phyloP scores from a whole-genome alignment of 768 basidiomycete genomes.

The Phlebiopsis flavidoalba region DNA sequence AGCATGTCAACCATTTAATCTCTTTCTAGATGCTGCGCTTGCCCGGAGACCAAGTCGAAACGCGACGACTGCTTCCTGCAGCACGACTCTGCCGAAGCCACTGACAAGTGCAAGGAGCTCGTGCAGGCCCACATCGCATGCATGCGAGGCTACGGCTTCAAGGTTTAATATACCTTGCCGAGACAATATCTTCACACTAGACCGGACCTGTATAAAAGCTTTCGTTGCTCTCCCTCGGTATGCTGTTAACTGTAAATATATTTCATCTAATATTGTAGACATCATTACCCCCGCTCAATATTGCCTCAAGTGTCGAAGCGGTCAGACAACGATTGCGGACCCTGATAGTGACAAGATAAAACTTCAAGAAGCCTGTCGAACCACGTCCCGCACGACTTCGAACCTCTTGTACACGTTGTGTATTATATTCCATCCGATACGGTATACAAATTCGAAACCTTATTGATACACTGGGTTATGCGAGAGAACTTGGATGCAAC shows the following conservation, averaged over 20 bases:
- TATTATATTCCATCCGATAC: too few species aligned
- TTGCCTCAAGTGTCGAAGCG: neutral
- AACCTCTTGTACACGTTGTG: too few species aligned
- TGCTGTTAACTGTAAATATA: conserved; percentile 2
- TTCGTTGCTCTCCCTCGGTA: neutral
- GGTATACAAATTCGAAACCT: neutral
- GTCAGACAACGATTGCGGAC: conserved; percentile 32
- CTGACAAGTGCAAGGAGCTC: conserved; percentile 76
- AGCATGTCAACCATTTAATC: neutral
- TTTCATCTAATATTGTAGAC: conserved; percentile 3
- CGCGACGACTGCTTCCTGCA: conserved; percentile 93
- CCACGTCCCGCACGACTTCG: too few species aligned
- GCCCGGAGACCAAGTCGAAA: conserved; percentile 87
- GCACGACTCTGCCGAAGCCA: conserved; percentile 56
- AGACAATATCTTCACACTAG: neutral
- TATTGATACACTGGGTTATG: neutral
- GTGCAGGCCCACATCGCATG: conserved; percentile 81
- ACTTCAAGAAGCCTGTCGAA: too few species aligned
- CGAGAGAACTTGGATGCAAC: neutral
- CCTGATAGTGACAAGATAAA: too few species aligned
- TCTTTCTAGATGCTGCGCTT: conserved; percentile 84
- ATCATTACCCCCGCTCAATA: neutral
- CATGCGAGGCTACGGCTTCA: conserved; percentile 91
- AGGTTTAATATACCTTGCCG: conserved; percentile 39
- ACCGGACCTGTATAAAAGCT: neutral